Evolutionary conservation across 2,329 filamentous ascomycete genomes (phyloP).

Genomic region (Didymella sp.): DNA sequence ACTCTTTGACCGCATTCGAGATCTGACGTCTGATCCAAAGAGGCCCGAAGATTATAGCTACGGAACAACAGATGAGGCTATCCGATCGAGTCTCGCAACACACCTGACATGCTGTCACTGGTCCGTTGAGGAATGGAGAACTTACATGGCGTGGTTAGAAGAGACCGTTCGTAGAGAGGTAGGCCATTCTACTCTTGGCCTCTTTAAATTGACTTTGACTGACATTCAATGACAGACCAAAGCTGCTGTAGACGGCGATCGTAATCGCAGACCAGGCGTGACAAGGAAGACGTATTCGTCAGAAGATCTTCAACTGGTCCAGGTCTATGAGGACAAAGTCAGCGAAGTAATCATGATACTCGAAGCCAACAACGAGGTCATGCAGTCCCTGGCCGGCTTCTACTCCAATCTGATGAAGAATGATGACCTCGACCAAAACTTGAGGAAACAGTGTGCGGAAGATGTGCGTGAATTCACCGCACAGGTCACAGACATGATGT

Average conservation of each 20-base stretch:
- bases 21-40: neutral
- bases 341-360: neutral
- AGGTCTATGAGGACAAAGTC: neutral
- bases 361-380: neutral
- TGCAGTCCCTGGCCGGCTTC: neutral
- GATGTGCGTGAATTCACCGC: neutral
- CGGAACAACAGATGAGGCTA: neutral
- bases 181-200: too few species aligned
- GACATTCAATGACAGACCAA: too few species aligned
- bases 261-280: neutral
- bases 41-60: neutral
- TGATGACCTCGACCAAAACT: neutral
- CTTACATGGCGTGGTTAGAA: neutral
- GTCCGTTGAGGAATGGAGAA: neutral
- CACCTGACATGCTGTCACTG: neutral
- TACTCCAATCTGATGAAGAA: neutral
- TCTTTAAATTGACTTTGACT: too few species aligned
- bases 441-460: neutral
- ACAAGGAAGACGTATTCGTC: neutral
- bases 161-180: neutral
- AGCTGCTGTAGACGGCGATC: too few species aligned
- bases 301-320: neutral
- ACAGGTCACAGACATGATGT: neutral
- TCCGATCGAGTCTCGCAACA: neutral
- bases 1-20: neutral